A percentile compares a stretch with the other conserved stretches of the same genome.
Evolutionary conservation across 1,139 yeast genomes (phyloP).

Genomic region (Lodderomyces beijingensis): DNA sequence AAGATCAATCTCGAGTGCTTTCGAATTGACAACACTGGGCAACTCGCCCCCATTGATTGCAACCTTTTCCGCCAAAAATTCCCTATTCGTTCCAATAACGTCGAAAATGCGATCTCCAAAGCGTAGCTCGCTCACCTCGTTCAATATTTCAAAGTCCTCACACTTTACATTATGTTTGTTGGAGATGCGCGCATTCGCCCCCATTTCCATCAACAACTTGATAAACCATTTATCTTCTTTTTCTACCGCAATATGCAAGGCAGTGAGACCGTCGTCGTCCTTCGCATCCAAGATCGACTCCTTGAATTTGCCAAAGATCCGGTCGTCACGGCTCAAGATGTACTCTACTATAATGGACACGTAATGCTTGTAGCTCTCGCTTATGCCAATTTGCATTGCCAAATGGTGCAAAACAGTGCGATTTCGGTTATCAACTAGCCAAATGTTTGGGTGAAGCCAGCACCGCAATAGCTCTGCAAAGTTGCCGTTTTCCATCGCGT

Average conservation of each 20-base stretch:
- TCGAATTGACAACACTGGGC: constrained; percentile 5
- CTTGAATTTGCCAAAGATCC: constrained; percentile 59
- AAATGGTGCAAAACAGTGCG: constrained; percentile 38
- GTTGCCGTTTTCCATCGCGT: constrained; percentile 44
- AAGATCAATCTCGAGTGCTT: constrained; percentile 6
- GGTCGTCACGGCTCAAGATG: constrained; percentile 52
- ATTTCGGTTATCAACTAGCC: constrained; percentile 32
- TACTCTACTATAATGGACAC: constrained; percentile 74
- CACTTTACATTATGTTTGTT: constrained; percentile 87
- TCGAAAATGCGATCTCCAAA: constrained; percentile 29
- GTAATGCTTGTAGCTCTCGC: constrained; percentile 55
- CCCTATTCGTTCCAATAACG: constrained; percentile 32
- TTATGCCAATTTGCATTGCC: constrained; percentile 24
- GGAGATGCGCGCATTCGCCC: constrained; percentile 75
- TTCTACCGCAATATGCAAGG: constrained; percentile 86
- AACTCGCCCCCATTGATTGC: constrained; percentile 25
- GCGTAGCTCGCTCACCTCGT: constrained; percentile 24
- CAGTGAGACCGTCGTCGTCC: constrained; percentile 82
- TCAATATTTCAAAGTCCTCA: constrained; percentile 71
- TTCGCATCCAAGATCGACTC: constrained; percentile 66
- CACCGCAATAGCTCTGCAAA: constrained; percentile 28
- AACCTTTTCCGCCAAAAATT: constrained; percentile 19
- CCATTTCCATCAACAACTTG: constrained; percentile 74
- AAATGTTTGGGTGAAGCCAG: constrained; percentile 37
- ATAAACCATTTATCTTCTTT: constrained; percentile 79